These are phyloP conservation scores for Senna siamea DNA, from an alignment of 306 rosid species.

Conservation along the genomic window DNA sequence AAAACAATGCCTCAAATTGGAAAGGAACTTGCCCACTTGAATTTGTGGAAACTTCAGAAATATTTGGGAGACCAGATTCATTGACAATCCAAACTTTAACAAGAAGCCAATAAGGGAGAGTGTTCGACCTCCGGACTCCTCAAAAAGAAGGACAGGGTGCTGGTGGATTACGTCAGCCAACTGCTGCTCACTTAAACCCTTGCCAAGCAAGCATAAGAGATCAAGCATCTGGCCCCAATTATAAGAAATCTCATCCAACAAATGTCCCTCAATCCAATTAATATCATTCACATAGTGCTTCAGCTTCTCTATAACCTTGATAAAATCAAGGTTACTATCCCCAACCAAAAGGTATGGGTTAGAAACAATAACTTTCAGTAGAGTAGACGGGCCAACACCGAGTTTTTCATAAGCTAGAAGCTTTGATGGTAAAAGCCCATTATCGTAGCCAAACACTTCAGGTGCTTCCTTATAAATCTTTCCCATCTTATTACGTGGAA, in stretches of 20 bases:
- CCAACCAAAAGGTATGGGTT: constrained; percentile 75
- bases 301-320: constrained; percentile 57
- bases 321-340: constrained; percentile 48
- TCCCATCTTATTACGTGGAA: constrained; percentile 60
- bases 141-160: constrained; percentile 61
- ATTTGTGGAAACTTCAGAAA: constrained; percentile 64
- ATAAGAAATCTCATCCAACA: constrained; percentile 49
- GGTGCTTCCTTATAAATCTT: constrained; percentile 56
- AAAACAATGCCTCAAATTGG: constrained; percentile 59
- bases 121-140: constrained; percentile 65
- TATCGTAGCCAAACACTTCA: constrained; percentile 49
- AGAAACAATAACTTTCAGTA: constrained; percentile 47
- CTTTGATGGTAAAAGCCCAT: constrained; percentile 60
- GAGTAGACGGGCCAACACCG: constrained; percentile 42
- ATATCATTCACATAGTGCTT: constrained; percentile 51
- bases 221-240: constrained; percentile 64
- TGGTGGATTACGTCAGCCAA: constrained; percentile 44
- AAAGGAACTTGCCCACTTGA: constrained; percentile 48
- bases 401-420: constrained; percentile 60
- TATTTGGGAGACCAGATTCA: constrained; percentile 49
- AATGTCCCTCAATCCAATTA: constrained; percentile 53
- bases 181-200: constrained; percentile 46
- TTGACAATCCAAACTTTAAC: constrained; percentile 60
- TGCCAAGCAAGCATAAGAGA: constrained; percentile 51
- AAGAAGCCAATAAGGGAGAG: constrained; percentile 60